Conservation (phyloP, 352 stramenopile species). For the Blastocystis sp. region DNA sequence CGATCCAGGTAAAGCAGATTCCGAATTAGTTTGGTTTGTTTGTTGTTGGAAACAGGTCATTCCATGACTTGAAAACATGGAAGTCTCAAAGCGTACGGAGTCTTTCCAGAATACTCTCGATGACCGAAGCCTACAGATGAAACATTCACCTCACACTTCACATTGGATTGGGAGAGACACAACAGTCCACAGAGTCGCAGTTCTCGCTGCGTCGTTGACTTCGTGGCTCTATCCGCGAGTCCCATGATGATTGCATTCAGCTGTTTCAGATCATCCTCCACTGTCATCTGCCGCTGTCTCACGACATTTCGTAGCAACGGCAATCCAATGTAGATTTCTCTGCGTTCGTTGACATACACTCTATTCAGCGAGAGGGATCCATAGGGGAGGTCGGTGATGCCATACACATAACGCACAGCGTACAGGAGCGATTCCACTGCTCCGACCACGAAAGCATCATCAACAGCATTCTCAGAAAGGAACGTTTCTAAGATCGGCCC, state of each 20-base stretch:
- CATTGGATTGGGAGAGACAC: neutral
- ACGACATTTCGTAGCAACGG: neutral
- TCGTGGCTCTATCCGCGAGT: neutral
- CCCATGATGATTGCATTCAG: neutral
- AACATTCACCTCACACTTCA: neutral
- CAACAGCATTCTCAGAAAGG: neutral
- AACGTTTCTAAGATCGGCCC: neutral
- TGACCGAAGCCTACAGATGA: neutral
- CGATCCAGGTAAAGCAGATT: conserved; percentile 38
- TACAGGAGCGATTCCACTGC: neutral
- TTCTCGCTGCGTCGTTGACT: neutral
- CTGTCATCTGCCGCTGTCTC: neutral
- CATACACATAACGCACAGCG: neutral
- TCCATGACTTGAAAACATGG: conserved; percentile 24
- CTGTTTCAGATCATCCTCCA: neutral
- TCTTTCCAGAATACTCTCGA: neutral
- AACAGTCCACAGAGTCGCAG: neutral
- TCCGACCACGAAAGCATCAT: neutral
- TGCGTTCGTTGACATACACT: neutral
- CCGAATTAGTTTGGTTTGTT: conserved; percentile 30
- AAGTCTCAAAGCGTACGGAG: neutral
- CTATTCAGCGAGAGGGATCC: neutral
- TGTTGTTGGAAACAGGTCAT: neutral
- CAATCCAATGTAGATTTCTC: neutral
- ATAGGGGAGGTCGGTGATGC: conserved; percentile 7